Evolutionary conservation across 169 alveolate species (phyloP), one percentile per base, ranked within the genome.

Genomic region (Eimeria tenella): DNA sequence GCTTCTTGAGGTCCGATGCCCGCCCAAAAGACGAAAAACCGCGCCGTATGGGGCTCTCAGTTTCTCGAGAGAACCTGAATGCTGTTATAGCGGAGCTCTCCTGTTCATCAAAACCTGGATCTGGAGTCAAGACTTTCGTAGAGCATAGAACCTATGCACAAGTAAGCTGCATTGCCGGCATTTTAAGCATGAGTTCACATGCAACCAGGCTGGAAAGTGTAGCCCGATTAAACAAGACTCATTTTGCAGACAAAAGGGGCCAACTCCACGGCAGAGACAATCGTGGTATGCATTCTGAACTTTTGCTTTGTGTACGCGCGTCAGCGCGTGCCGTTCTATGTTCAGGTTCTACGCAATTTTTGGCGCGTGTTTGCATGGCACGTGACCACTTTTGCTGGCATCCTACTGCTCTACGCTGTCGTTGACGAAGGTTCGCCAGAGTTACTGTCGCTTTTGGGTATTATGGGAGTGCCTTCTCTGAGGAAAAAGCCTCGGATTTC

Each of bases 301-400:
- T 31, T 91, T 77, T 91, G 74, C 86, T 91, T 49, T 91, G 94
- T 81, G 92, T 74, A 56, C 91, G 52, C 87, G 94, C 87, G 94
- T 79, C 94, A 91, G 94, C 94, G 87, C 87, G 94, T 77, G 94
- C 94, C 94, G 31, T 21, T 91, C 56, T 91, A 91, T 52, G 84
- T 91, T 50, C 94, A 91, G 94, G 94, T 91, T n/a, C 73, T 91
- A 52, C 86, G 94, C 62, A 91, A 74, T 53, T 91, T 91, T 86
- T 91, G 94, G 94, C 94, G 94, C 5, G 86, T 91, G 62, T 23
- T 91, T 23, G 94, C 94, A n/a, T 91, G 94, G 94, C 94, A 91
- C 75, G 90, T 84, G 91, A 86, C 87, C 74, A 79, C 94, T 31
- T 91, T 91, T 56, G 91, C 94, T 15, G 73, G 87, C 58, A 84